phyloP scores from a whole-genome alignment of 169 alveolate genomes.

The Cardiosporidium cionae region DNA sequence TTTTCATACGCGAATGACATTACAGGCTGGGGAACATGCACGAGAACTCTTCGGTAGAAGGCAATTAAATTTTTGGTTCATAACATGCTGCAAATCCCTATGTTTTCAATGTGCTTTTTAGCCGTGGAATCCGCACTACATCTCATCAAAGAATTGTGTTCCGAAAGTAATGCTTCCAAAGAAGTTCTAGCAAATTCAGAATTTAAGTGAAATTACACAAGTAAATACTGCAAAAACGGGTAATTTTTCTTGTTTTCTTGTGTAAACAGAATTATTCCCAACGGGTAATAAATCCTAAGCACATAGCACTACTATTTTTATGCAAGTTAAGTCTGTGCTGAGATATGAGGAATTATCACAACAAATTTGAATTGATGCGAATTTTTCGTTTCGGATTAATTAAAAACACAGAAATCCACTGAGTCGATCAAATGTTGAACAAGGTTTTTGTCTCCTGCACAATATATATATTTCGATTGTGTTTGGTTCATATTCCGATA shows the following conservation, averaged over 20 bases:
- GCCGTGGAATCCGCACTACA: background rate
- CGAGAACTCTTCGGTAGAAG: background rate
- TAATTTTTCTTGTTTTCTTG: background rate
- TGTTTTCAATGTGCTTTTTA: background rate
- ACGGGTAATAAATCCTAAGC: background rate
- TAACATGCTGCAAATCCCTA: background rate
- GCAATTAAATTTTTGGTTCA: no score
- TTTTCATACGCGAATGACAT: background rate
- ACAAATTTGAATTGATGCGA: background rate
- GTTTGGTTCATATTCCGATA: background rate
- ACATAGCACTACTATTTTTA: background rate
- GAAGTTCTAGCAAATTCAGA: background rate
- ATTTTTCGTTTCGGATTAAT: no score
- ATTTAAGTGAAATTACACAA: no score
- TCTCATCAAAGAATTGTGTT: background rate
- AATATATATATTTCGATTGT: background rate
- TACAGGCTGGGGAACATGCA: background rate
- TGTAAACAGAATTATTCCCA: background rate
- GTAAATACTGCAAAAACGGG: background rate
- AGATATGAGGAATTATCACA: no score
- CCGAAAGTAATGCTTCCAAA: background rate
- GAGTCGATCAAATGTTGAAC: background rate
- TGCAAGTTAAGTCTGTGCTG: no score
- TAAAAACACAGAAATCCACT: background rate
- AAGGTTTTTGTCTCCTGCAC: no score